phyloP scores from a whole-genome alignment of 31 red algal species.

The Pterothamnion heteromorphum region DNA sequence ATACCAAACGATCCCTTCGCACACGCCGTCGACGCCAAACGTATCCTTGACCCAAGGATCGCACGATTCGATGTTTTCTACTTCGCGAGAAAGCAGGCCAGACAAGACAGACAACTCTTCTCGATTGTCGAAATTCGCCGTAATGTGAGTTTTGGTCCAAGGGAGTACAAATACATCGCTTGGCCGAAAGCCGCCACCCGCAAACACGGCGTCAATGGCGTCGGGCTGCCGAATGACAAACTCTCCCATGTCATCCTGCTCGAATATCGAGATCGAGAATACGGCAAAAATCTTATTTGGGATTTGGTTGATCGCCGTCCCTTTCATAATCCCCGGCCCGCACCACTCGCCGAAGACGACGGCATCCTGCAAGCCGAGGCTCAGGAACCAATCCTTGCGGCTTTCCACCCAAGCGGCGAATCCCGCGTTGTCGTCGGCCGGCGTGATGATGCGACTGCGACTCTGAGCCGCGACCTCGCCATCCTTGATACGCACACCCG shows the following conservation, averaged over 20 bases:
- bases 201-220: neutral
- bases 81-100: neutral
- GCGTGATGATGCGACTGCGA: neutral
- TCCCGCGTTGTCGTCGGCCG: neutral
- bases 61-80: neutral
- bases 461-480: neutral
- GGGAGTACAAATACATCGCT: neutral
- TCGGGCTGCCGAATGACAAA: neutral
- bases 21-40: neutral
- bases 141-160: neutral
- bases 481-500: neutral
- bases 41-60: neutral
- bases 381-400: too few species aligned
- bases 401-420: neutral
- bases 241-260: neutral
- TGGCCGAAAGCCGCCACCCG: neutral
- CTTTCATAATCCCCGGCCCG: neutral
- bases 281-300: neutral
- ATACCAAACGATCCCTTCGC: neutral
- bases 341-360: conserved; percentile 14
- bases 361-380: neutral
- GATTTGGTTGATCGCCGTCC: neutral
- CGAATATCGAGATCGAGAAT: neutral
- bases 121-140: neutral
- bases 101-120: neutral